A percentile compares a stretch with the other conserved stretches of the same genome.
Conservation (phyloP, 805 yeast genomes). For the Candida fluviatilis region DNA sequence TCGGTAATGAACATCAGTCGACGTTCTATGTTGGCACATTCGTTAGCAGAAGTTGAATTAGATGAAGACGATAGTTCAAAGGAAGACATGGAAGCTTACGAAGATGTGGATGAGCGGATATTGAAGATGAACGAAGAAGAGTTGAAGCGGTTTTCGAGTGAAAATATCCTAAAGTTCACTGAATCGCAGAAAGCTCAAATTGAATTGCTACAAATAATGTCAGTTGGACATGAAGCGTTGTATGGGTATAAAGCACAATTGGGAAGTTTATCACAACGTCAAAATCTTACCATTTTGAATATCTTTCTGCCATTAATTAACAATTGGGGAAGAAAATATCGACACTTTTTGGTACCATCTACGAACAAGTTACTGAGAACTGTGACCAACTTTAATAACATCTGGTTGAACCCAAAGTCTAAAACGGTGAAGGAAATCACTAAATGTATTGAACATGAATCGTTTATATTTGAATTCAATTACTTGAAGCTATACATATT, state of each 20-base stretch:
- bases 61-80: constrained; percentile 41
- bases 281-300: constrained; percentile 65
- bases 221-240: constrained; percentile 78
- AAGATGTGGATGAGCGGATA: constrained; percentile 23
- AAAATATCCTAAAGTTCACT: constrained; percentile 48
- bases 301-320: constrained; percentile 74
- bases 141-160: constrained; percentile 18
- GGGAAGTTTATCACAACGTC: constrained; percentile 51
- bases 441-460: constrained; percentile 55
- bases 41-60: constrained; percentile 62
- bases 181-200: constrained; percentile 68
- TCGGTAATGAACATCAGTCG: constrained; percentile 80
- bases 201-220: constrained; percentile 72
- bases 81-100: constrained; percentile 22
- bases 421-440: constrained; percentile 36
- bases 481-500: constrained; percentile 81
- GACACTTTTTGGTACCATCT: constrained; percentile 48
- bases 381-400: constrained; percentile 17
- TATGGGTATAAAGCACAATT: constrained; percentile 62
- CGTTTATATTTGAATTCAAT: constrained; percentile 75
- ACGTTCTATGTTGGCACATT: constrained; percentile 70
- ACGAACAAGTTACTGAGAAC: constrained; percentile 34
- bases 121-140: constrained; percentile 32
- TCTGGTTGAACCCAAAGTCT: constrained; percentile 24
- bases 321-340: constrained; percentile 70